These are phyloP conservation scores for Vitis hybrid DNA, from an alignment of 177 flowering plant genomes.

Conservation along the genomic window DNA sequence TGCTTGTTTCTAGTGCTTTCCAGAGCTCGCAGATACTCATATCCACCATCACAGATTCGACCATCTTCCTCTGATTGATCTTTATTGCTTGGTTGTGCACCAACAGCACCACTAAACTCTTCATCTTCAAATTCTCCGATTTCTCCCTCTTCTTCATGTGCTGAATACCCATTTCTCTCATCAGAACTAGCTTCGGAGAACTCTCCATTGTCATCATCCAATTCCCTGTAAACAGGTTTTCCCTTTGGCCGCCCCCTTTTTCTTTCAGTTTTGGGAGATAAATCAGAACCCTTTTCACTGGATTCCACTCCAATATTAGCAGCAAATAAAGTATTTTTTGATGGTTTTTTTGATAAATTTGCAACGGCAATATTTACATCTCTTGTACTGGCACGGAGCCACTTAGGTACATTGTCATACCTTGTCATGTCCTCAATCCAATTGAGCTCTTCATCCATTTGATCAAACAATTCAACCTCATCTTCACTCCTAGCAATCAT, in stretches of 20 bases:
- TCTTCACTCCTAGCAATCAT: slow-evolving; percentile 97
- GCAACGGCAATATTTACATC: slow-evolving; percentile 78
- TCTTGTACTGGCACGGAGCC: slow-evolving; percentile 81
- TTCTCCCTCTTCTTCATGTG: slow-evolving; percentile 84
- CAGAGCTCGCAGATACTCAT: slow-evolving; percentile 37
- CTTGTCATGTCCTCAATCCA: slow-evolving; percentile 86
- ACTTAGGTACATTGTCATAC: slow-evolving; percentile 82
- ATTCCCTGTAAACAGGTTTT: slow-evolving; percentile 70
- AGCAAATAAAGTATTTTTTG: slow-evolving; percentile 43
- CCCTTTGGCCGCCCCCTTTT: slow-evolving; percentile 82
- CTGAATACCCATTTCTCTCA: slow-evolving; percentile 63
- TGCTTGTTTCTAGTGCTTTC: slow-evolving; percentile 40
- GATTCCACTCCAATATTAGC: slow-evolving; percentile 40
- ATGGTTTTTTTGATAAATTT: slow-evolving; percentile 76
- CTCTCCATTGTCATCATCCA: slow-evolving; percentile 86
- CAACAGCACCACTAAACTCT: slow-evolving; percentile 60
- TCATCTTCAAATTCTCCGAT: slow-evolving; percentile 84
- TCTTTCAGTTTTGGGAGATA: slow-evolving; percentile 50
- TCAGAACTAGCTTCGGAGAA: slow-evolving; percentile 88
- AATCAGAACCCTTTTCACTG: slow-evolving; percentile 46
- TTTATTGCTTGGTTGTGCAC: slow-evolving; percentile 42
- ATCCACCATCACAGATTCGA: slow-evolving; percentile 44
- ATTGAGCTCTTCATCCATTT: slow-evolving; percentile 95
- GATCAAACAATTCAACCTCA: slow-evolving; percentile 93
- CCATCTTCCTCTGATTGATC: slow-evolving; percentile 71